phyloP scores from a whole-genome alignment of 345 rosid species.

The Melastoma malabathricum region DNA sequence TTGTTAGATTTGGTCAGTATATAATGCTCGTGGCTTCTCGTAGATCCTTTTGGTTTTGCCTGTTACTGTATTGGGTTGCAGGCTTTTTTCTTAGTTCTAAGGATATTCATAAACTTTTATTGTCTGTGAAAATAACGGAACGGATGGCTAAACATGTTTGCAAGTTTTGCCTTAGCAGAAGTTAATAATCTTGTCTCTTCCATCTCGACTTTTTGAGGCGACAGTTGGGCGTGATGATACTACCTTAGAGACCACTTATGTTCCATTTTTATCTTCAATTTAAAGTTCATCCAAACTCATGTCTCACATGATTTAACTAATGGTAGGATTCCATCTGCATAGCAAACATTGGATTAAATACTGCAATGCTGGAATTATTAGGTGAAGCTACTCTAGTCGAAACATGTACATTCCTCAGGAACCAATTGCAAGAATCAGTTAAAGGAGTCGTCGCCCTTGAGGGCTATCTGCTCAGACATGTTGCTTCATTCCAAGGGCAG shows the following conservation, averaged over 20 bases:
- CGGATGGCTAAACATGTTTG: no score
- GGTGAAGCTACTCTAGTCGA: constrained; percentile 25
- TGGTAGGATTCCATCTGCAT: constrained; percentile 32
- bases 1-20: no score
- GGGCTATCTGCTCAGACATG: constrained; percentile 38
- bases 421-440: constrained; percentile 38
- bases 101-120: no score
- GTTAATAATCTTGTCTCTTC: no score
- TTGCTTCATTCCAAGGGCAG: constrained; percentile 33
- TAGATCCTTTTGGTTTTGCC: no score
- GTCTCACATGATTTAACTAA: constrained; percentile 6
- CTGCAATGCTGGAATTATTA: constrained; percentile 23
- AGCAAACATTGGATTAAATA: constrained; percentile 25
- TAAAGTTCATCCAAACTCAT: no score
- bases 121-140: no score
- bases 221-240: background rate
- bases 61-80: no score
- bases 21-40: no score
- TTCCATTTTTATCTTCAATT: background rate
- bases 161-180: no score
- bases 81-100: no score
- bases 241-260: background rate
- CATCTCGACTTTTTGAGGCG: no score
- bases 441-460: constrained; percentile 28
- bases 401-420: constrained; percentile 30